A percentile compares a stretch with the other conserved stretches of the same genome.
Evolutionary conservation across 805 yeast species (phyloP).

Genomic region (Candida patagonica): DNA sequence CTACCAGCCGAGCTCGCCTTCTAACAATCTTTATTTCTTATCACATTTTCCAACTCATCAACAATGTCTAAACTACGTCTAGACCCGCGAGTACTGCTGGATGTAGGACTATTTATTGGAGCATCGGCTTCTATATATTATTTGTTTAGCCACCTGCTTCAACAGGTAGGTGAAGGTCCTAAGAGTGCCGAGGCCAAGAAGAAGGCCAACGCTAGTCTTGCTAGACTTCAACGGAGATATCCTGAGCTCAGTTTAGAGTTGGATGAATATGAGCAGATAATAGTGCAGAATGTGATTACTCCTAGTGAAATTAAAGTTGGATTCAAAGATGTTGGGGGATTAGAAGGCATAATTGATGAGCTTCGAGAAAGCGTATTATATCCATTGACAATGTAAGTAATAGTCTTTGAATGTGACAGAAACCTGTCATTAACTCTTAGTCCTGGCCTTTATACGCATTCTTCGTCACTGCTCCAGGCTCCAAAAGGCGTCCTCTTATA

Average conservation of each 20-base stretch:
- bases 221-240: conserved; percentile 46
- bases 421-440: not conserved
- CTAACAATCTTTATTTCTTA: not conserved
- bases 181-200: conserved; percentile 51
- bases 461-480: conserved; percentile 64
- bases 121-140: conserved; percentile 67
- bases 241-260: conserved; percentile 49
- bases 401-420: not conserved
- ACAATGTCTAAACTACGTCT: conserved; percentile 8
- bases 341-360: conserved; percentile 74
- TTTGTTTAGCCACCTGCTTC: conserved; percentile 38
- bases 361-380: conserved; percentile 79
- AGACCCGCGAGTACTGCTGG: conserved; percentile 28
- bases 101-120: conserved; percentile 43
- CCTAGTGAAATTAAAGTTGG: conserved; percentile 74
- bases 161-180: conserved; percentile 36
- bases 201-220: conserved; percentile 47
- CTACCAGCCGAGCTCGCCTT: not conserved
- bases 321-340: conserved; percentile 83
- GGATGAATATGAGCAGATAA: conserved; percentile 67
- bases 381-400: conserved; percentile 50
- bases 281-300: conserved; percentile 68
- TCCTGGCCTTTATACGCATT: conserved; percentile 65
- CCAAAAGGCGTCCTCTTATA: conserved; percentile 90
- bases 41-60: not conserved